Conservation (phyloP, 371 early-diverging fungal genomes). For the Circinella minor region DNA sequence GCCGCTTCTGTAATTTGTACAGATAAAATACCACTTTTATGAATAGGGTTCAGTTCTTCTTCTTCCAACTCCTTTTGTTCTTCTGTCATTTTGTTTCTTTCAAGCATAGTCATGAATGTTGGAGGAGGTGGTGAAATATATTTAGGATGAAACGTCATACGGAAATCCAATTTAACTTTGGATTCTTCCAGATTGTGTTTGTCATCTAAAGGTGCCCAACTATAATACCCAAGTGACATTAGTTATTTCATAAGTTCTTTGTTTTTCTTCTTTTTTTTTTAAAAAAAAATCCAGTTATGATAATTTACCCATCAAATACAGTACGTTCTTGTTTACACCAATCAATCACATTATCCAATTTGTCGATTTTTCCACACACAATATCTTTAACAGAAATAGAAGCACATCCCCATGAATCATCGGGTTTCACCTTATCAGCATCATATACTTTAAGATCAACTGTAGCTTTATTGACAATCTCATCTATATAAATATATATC, state of each 20-base stretch:
- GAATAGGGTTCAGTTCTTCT: constrained; percentile 13
- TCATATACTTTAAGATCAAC: constrained; percentile 40
- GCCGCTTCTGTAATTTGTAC: constrained; percentile 28
- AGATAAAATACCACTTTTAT: constrained; percentile 29
- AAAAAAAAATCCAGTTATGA: background rate
- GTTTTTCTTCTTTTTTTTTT: background rate
- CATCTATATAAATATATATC: constrained; percentile 23
- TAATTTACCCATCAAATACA: constrained; percentile 35
- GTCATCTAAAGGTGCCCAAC: constrained; percentile 39
- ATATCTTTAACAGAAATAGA: constrained; percentile 34
- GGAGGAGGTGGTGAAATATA: constrained; percentile 23
- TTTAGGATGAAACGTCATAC: constrained; percentile 39
- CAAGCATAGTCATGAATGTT: constrained; percentile 2
- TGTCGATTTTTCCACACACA: constrained; percentile 24
- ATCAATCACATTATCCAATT: constrained; percentile 25
- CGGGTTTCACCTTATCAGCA: constrained; percentile 37
- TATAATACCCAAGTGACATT: constrained; percentile 1
- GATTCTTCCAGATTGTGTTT: constrained; percentile 16
- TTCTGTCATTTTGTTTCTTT: constrained; percentile 7
- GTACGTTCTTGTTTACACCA: constrained; percentile 30
- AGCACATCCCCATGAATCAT: constrained; percentile 32
- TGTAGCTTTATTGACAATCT: constrained; percentile 27
- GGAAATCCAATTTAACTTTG: constrained; percentile 25
- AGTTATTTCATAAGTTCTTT: background rate
- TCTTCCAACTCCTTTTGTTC: constrained; percentile 12